A percentile compares a stretch with the other conserved stretches of the same genome.
phyloP scores from a whole-genome alignment of 177 flowering plant genomes.

The Tripterygium wilfordii region DNA sequence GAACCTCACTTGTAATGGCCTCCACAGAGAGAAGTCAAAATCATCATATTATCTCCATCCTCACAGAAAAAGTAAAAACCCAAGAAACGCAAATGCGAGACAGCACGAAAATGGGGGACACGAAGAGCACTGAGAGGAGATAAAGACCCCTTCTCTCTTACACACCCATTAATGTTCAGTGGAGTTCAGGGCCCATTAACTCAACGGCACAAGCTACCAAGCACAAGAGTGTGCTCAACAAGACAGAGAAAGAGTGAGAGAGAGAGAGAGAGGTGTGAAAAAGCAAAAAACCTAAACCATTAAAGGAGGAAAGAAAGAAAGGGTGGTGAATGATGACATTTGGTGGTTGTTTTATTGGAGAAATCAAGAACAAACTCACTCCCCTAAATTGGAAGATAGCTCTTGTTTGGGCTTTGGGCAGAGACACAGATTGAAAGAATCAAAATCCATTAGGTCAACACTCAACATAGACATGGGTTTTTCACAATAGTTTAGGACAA shows the following conservation, averaged over 20 bases:
- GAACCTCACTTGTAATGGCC: slow-evolving; percentile 7
- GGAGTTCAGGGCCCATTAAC: slow-evolving; percentile 40
- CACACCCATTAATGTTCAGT: slow-evolving; percentile 28
- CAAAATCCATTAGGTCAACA: background rate
- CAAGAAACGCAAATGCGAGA: slow-evolving; percentile 21
- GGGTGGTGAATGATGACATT: slow-evolving; percentile 15
- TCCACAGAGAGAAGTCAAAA: background rate
- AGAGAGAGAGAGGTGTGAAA: background rate
- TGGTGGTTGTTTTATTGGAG: slow-evolving; percentile 8
- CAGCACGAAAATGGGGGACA: slow-evolving; percentile 17
- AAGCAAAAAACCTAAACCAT: slow-evolving; percentile 35
- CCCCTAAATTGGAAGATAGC: slow-evolving; percentile 22
- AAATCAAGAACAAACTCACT: slow-evolving; percentile 6
- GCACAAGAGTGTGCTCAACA: slow-evolving; percentile 25
- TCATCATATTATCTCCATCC: background rate
- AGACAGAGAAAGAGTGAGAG: slow-evolving; percentile 22
- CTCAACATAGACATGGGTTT: background rate
- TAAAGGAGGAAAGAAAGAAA: slow-evolving; percentile 16
- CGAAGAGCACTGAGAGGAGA: slow-evolving; percentile 22
- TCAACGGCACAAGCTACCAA: slow-evolving; percentile 50
- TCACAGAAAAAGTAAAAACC: slow-evolving; percentile 4
- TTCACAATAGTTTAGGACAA: no score
- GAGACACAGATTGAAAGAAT: background rate
- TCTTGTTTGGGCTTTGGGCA: slow-evolving; percentile 15
- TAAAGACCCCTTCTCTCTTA: slow-evolving; percentile 6